These are phyloP conservation scores for Takashimella tepidaria DNA, from an alignment of 1,284 basidiomycete genomes.

Conservation along the genomic window DNA sequence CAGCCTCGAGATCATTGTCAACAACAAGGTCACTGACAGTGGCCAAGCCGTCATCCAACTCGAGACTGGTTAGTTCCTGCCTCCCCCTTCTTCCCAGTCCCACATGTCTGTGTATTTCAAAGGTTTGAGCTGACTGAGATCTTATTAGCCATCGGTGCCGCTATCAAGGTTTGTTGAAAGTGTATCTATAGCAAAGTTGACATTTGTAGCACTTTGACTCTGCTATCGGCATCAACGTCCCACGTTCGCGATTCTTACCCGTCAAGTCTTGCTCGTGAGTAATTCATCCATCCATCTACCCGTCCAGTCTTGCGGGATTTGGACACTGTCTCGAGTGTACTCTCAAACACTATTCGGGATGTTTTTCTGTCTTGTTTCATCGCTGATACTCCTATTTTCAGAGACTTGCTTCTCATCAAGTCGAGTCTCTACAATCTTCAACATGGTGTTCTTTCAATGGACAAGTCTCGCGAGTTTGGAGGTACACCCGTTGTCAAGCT, in stretches of 20 bases:
- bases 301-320: too few relatives aligned
- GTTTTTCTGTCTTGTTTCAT: too few relatives aligned
- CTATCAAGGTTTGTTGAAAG: constrained; percentile 64
- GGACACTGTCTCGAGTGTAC: too few relatives aligned
- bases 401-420: constrained; percentile 90
- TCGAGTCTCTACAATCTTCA: constrained; percentile 92
- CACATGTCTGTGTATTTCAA: neutral
- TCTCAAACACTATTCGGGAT: constrained; percentile 83
- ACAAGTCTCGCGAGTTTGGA: constrained; percentile 80
- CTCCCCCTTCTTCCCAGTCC: too few relatives aligned
- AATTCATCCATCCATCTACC: too few relatives aligned
- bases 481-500: constrained; percentile 97
- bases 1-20: constrained; percentile 79
- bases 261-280: constrained; percentile 66
- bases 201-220: constrained; percentile 47
- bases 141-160: constrained; percentile 94
- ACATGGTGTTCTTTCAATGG: constrained; percentile 92
- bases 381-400: constrained; percentile 57
- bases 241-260: constrained; percentile 93
- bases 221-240: constrained; percentile 96
- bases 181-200: too few relatives aligned
- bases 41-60: constrained; percentile 84
- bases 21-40: constrained; percentile 83
- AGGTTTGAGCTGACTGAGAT: constrained; percentile 36
- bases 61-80: constrained; percentile 76